Percentiles rank a stretch among this genome's conserved stretches.
Conservation (phyloP, 495 filamentous ascomycete genomes). For the Penicillium steckii region DNA sequence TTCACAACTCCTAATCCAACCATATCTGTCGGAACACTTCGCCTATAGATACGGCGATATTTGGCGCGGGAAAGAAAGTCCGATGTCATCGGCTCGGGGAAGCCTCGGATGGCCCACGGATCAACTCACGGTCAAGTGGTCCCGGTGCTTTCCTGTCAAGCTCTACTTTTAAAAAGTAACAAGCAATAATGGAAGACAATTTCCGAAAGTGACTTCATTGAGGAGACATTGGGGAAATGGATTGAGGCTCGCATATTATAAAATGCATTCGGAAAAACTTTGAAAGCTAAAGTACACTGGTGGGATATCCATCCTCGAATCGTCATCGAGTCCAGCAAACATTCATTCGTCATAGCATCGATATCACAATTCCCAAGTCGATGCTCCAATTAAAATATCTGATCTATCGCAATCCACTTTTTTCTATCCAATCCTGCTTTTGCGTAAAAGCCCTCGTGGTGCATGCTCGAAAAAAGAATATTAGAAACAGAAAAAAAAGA, state of each 20-base stretch:
- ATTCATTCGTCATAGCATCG: slow-evolving; percentile 28
- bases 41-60: not conserved
- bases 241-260: not conserved
- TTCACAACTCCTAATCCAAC: not conserved
- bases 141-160: too few species aligned
- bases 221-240: too few species aligned
- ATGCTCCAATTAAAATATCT: not conserved
- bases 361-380: not conserved
- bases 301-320: not conserved
- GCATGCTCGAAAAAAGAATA: not conserved
- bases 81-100: not conserved
- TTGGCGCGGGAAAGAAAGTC: not conserved
- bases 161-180: too few species aligned
- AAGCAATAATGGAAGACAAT: too few species aligned
- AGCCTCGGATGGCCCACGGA: not conserved
- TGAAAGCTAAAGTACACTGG: not conserved
- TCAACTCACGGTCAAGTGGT: not conserved
- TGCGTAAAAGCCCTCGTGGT: not conserved
- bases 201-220: too few species aligned
- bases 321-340: not conserved
- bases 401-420: not conserved
- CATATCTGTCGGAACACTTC: not conserved
- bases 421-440: not conserved
- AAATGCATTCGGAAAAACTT: not conserved
- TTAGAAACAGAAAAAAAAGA: not conserved